Evolutionary conservation across 257 asterid genomes (phyloP), one percentile per base, ranked within the genome.

Genomic region (Solanum lycopersicoides): DNA sequence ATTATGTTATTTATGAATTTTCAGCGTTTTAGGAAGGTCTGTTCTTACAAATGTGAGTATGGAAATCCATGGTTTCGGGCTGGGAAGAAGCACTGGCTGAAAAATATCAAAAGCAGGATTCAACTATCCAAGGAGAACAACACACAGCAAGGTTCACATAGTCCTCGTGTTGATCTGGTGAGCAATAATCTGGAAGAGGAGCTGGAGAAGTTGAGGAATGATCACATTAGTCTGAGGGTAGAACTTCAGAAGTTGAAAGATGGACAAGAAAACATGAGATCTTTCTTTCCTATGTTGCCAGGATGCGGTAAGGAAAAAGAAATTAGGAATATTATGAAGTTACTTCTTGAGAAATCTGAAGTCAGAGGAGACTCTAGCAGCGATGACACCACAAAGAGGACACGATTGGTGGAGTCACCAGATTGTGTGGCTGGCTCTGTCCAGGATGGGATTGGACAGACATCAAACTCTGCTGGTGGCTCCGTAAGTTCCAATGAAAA

Each of bases 1-100:
- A 23, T 42, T 16, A 79, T 45, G 66, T 28, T 79, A 45, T 79
- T 45, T 79, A 50, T 63, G 32, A 63, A 20, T 69, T 41, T 74
- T 41, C 21, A 91, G 95, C 94, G 94, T 53, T 93, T 92, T 72
- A 86, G 66, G 37, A 93, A 91, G 86, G 88, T 89, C 13, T 86
- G 91, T n/a, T 90, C 88, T 79, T 86, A 87, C 56, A 69, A 84
- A 60, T 63, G 66, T 35, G 95, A 93, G 41, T 93, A 91, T 34
- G 91, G 56, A 53, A 92, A 93, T 82, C 90, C 84, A 86, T 90
- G 92, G 93, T 91, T 91, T 87, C 92, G 90, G 82, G 91, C 86
- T 71, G 93, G 93, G 42, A 91, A 89, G 41, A 87, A 84, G 86
- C 88, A 92, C 7, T 89, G 87, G 93, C 87, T 92, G 72, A 84